phyloP scores from a whole-genome alignment of 306 rosid species.

The Carpinus fangiana region DNA sequence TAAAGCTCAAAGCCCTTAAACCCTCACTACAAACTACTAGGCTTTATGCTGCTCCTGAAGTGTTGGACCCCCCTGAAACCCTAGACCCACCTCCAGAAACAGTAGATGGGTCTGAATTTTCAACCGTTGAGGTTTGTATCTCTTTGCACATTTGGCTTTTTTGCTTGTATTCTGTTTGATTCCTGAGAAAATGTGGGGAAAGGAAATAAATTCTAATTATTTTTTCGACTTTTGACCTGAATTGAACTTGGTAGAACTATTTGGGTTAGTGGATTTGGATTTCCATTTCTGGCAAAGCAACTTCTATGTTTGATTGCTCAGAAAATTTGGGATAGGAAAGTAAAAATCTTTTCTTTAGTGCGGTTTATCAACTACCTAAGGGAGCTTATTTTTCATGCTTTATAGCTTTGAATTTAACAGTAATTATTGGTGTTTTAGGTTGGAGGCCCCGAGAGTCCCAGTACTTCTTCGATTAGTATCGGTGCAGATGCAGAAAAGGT shows the following conservation, averaged over 20 bases:
- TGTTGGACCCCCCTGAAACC: slow-evolving; percentile 48
- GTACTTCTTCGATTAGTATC: slow-evolving; percentile 57
- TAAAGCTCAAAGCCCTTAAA: slow-evolving; percentile 40
- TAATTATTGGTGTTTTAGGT: slow-evolving; percentile 43
- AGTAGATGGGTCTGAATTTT: slow-evolving; percentile 35
- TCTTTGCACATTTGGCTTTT: slow-evolving; percentile 12
- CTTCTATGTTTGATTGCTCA: background rate
- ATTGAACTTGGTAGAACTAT: background rate
- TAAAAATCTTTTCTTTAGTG: background rate
- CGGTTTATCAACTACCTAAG: slow-evolving; percentile 13
- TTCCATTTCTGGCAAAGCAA: background rate
- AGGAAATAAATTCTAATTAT: background rate
- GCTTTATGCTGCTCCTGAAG: slow-evolving; percentile 72
- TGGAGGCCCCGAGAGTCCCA: slow-evolving; percentile 58
- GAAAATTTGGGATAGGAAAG: background rate
- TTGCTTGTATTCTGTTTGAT: slow-evolving; percentile 8
- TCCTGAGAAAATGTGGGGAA: slow-evolving; percentile 4
- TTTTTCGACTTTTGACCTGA: background rate
- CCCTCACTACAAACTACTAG: slow-evolving; percentile 43
- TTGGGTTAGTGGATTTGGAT: background rate
- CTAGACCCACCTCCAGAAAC: slow-evolving; percentile 44
- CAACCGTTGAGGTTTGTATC: slow-evolving; percentile 45
- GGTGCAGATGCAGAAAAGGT: slow-evolving; percentile 75
- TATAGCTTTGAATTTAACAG: slow-evolving; percentile 9
- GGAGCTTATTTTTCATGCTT: background rate